Evolutionary conservation across 345 rosid genomes (phyloP).

Genomic region (Populus euphratica): DNA sequence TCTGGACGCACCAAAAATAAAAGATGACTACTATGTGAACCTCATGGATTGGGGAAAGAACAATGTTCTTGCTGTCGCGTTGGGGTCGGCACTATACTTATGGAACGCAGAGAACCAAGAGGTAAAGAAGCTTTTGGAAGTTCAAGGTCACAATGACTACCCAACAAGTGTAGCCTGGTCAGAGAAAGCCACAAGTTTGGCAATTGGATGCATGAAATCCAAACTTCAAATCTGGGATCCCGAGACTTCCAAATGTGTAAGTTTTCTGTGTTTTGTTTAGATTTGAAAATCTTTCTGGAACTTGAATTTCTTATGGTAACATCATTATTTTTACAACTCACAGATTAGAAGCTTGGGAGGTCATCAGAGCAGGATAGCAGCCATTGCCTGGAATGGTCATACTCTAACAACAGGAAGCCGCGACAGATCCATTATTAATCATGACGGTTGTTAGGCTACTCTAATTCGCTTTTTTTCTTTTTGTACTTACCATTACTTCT

Average conservation of each 20-base stretch:
- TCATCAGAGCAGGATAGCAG: slow-evolving; percentile 35
- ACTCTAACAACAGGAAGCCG: slow-evolving; percentile 47
- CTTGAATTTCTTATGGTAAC: neutral
- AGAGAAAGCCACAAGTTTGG: slow-evolving; percentile 33
- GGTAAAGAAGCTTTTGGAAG: slow-evolving; percentile 19
- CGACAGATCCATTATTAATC: slow-evolving; percentile 43
- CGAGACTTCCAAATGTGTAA: slow-evolving; percentile 48
- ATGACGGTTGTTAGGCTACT: slow-evolving; percentile 38
- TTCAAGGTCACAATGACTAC: slow-evolving; percentile 20
- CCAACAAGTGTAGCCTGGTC: slow-evolving; percentile 53
- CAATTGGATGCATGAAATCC: slow-evolving; percentile 39
- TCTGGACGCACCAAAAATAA: slow-evolving; percentile 47
- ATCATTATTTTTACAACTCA: neutral
- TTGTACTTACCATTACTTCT: neutral
- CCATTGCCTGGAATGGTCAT: slow-evolving; percentile 42
- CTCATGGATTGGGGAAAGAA: slow-evolving; percentile 47
- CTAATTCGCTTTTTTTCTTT: neutral
- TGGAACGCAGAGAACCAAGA: slow-evolving; percentile 33
- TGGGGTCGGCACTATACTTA: slow-evolving; percentile 35
- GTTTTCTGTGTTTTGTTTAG: neutral
- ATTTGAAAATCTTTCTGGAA: neutral
- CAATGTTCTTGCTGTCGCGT: slow-evolving; percentile 43
- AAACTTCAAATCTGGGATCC: slow-evolving; percentile 43
- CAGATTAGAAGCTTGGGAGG: slow-evolving; percentile 41
- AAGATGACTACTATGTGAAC: slow-evolving; percentile 39